Evolutionary conservation across 306 rosid species (phyloP).

Genomic region (Cucurbita argyrosperma): DNA sequence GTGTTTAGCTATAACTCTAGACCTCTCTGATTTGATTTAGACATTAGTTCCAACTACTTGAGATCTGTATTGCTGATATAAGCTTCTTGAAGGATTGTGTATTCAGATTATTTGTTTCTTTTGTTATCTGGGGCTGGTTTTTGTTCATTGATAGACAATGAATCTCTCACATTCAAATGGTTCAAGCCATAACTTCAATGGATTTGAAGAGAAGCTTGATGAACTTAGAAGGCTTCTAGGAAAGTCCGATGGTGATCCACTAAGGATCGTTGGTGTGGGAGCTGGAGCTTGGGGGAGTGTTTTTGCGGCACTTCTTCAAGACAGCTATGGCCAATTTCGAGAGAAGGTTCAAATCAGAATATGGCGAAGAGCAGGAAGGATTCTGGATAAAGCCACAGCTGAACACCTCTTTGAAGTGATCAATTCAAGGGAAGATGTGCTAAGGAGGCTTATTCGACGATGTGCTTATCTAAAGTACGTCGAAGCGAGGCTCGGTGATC

Average conservation of each 20-base stretch:
- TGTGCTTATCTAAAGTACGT: constrained; percentile 83
- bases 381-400: constrained; percentile 58
- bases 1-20: constrained; percentile 10
- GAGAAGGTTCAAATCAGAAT: constrained; percentile 70
- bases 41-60: not conserved
- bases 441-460: constrained; percentile 75
- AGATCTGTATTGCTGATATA: not conserved
- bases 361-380: constrained; percentile 75
- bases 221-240: constrained; percentile 38
- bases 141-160: not conserved
- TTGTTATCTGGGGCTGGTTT: constrained; percentile 9
- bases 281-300: constrained; percentile 99
- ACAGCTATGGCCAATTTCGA: constrained; percentile 61
- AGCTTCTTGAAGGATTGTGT: not conserved
- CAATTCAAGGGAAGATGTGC: constrained; percentile 71
- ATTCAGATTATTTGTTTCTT: not conserved
- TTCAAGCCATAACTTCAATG: constrained; percentile 32
- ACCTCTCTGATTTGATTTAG: constrained; percentile 15
- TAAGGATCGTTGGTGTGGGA: constrained; percentile 78
- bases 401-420: constrained; percentile 78
- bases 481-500: constrained; percentile 85
- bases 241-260: constrained; percentile 48
- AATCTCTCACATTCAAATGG: constrained; percentile 34
- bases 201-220: constrained; percentile 61
- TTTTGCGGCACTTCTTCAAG: constrained; percentile 67